phyloP scores from a whole-genome alignment of 2,329 filamentous ascomycete species.

The Fusarium paranaense region DNA sequence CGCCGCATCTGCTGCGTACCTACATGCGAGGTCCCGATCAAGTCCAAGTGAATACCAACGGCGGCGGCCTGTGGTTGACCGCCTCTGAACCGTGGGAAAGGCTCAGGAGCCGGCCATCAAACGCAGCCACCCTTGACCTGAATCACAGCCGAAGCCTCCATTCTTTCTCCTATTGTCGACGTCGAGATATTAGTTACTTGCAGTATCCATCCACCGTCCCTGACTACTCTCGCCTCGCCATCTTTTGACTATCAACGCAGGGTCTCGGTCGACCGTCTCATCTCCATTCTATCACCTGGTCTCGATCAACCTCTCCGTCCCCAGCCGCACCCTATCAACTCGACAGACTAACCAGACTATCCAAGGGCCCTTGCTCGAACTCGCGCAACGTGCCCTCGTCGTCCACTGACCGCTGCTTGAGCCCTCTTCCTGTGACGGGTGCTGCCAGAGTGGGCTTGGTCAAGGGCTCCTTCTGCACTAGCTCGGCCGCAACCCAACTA shows the following conservation, averaged over 20 bases:
- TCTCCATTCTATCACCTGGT: constrained; percentile 37
- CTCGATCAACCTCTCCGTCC: constrained; percentile 33
- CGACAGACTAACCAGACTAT: neutral
- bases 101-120: constrained; percentile 2
- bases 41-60: constrained; percentile 33
- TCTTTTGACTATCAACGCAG: constrained; percentile 12
- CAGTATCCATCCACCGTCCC: neutral
- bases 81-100: constrained; percentile 23
- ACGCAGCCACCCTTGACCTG: constrained; percentile 1
- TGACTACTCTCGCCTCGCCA: constrained; percentile 1
- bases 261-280: constrained; percentile 29
- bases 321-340: constrained; percentile 28
- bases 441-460: constrained; percentile 40
- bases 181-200: constrained; percentile 10
- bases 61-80: constrained; percentile 34
- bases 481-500: constrained; percentile 30
- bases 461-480: constrained; percentile 39
- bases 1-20: constrained; percentile 28
- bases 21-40: constrained; percentile 37
- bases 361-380: constrained; percentile 31
- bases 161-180: neutral
- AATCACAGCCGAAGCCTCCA: neutral
- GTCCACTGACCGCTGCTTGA: constrained; percentile 46
- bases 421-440: constrained; percentile 37
- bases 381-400: constrained; percentile 33